A percentile compares a stretch with the other conserved stretches of the same genome.
phyloP scores from a whole-genome alignment of 768 basidiomycete species.

The Suillus spraguei region DNA sequence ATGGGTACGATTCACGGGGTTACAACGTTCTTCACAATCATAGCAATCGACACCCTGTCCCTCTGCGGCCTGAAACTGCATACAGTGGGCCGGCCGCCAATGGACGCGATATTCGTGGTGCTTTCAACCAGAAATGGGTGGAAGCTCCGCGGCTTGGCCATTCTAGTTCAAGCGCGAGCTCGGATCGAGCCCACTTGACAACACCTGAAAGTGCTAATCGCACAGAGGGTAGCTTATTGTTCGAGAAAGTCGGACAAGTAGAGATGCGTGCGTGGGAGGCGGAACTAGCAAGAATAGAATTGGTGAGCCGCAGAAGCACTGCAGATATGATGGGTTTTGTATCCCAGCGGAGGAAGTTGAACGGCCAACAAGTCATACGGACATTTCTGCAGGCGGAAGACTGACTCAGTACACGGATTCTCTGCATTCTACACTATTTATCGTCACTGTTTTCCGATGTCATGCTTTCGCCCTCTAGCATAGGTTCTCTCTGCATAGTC shows the following conservation, averaged over 20 bases:
- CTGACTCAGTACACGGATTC: constrained; percentile 18
- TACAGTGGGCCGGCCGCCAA: constrained; percentile 18
- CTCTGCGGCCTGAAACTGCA: constrained; percentile 32
- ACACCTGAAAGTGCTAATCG: constrained; percentile 22
- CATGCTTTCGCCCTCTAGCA: constrained; percentile 9
- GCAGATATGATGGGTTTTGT: constrained; percentile 38
- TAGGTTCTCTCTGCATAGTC: not conserved
- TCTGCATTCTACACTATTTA: constrained; percentile 9
- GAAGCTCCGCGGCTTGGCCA: constrained; percentile 32
- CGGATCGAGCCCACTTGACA: constrained; percentile 50
- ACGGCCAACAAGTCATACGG: constrained; percentile 26
- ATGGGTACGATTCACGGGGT: constrained; percentile 25
- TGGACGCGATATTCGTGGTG: constrained; percentile 18
- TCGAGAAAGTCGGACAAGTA: constrained; percentile 32
- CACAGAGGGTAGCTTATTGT: constrained; percentile 20
- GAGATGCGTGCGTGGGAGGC: constrained; percentile 75
- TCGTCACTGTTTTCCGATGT: not conserved
- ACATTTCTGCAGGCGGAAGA: constrained; percentile 25
- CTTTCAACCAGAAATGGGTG: constrained; percentile 25
- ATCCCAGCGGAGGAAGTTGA: constrained; percentile 30
- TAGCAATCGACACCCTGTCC: constrained; percentile 18
- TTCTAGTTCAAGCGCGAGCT: constrained; percentile 37
- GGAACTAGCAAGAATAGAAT: constrained; percentile 73
- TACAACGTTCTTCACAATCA: constrained; percentile 19
- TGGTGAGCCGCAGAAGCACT: constrained; percentile 51